Evolutionary conservation across 179 eudicot species (phyloP), one percentile per base, ranked within the genome.

Genomic region (Kewa caespitosa): DNA sequence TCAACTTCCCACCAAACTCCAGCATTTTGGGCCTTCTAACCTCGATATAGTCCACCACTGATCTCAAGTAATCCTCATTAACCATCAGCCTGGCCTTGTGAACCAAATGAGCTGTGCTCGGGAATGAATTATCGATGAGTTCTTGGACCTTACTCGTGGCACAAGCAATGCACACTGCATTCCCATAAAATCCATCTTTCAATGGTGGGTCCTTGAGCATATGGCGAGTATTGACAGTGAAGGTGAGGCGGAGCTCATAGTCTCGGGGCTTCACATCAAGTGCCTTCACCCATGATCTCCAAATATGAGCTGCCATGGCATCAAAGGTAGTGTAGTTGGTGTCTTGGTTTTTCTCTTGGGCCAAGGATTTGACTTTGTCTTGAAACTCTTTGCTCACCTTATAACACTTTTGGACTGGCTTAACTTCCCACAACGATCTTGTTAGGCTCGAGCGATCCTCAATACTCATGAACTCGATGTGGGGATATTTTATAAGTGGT

Each of bases 231-330:
- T 95, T 95, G 65, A 95, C 99, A 0, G 98, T 83, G 72, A 95
- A 95, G 8, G 99, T 93, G 22, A 95, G 84, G 33, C 97, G 87
- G 18, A 95, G 86, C 70, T 83, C 85, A 60, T 63, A 89, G 67
- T 91, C 92, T 4, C 67, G 73, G 1, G 99, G 99, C 69, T 85
- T 84, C 0, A 95, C 90, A 36, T 95, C 84, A 0, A 93, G 86
- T 20, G 98, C 92, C 67, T 88, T 90, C 23, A 95, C 97, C 97
- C 95, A 95, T 33, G 95, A 95, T 72, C 89, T 87, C 98, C 99
- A 95, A 38, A 95, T 88, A 73, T 95, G 99, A 63, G 98, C 99
- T 18, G 98, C 90, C 88, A 93, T 85, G 14, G 99, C 95, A 77
- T 95, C 99, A 78, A 95, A 95, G 27, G 87, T 80, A 8, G 93